Evolutionary conservation across 1,284 basidiomycete genomes (phyloP).

Genomic region (Ganoderma lucidum): DNA sequence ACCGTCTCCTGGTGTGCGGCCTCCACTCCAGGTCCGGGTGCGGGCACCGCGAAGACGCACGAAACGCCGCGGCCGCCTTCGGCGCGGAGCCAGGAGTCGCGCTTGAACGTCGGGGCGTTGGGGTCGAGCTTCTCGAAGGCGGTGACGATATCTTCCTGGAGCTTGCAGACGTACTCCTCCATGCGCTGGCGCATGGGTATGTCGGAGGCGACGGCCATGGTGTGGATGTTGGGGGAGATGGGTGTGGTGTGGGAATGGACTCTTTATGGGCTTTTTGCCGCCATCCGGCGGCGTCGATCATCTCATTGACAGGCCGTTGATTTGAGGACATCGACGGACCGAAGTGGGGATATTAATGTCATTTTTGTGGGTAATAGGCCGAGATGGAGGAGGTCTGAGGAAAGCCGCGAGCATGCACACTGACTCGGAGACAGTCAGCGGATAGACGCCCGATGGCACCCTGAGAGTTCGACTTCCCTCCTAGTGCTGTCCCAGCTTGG

Average conservation of each 20-base stretch:
- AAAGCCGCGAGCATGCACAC: too few relatives aligned
- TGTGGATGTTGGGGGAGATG: slow-evolving; percentile 3
- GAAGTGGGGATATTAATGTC: background rate
- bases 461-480: too few relatives aligned
- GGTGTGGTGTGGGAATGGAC: slow-evolving; percentile 5
- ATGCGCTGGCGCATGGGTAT: slow-evolving; percentile 83
- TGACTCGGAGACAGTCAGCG: too few relatives aligned
- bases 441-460: too few relatives aligned
- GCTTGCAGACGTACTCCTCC: slow-evolving; percentile 78
- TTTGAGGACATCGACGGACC: background rate
- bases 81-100: slow-evolving; percentile 87
- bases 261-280: slow-evolving; percentile 14
- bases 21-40: slow-evolving; percentile 39
- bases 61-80: slow-evolving; percentile 90
- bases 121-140: slow-evolving; percentile 86
- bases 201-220: slow-evolving; percentile 30
- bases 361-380: background rate
- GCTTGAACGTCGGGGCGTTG: slow-evolving; percentile 76
- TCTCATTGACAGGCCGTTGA: background rate
- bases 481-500: too few relatives aligned
- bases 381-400: background rate
- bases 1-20: slow-evolving; percentile 50
- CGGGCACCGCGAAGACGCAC: slow-evolving; percentile 83
- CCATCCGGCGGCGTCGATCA: slow-evolving; percentile 10
- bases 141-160: slow-evolving; percentile 87